A percentile compares a stretch with the other conserved stretches of the same genome.
phyloP scores from a whole-genome alignment of 257 asterid species.

The Solanum chmielewskii region DNA sequence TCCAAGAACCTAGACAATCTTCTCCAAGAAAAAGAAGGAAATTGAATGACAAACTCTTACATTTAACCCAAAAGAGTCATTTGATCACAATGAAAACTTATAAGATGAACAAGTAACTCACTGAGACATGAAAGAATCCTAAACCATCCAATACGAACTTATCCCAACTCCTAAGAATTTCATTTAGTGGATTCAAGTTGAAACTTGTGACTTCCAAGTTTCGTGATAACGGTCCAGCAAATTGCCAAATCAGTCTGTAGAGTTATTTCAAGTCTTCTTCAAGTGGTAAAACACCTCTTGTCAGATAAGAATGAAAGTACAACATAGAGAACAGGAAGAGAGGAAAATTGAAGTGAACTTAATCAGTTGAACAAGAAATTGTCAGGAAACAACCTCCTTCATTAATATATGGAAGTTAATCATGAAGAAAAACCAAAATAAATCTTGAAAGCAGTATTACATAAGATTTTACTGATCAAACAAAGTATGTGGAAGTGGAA shows the following conservation, averaged over 20 bases:
- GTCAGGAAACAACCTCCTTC: neutral
- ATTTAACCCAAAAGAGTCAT: neutral
- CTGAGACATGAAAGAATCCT: neutral
- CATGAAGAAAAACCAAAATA: neutral
- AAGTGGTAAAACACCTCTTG: neutral
- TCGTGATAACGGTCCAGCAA: neutral
- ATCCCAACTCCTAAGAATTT: neutral
- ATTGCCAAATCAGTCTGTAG: neutral
- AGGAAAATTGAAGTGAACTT: neutral
- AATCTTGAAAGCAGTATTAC: neutral
- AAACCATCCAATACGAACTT: neutral
- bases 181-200: neutral
- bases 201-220: neutral
- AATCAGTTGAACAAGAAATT: neutral
- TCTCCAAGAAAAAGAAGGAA: neutral
- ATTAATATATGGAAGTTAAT: neutral
- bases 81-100: neutral
- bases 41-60: neutral
- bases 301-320: neutral
- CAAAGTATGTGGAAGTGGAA: neutral
- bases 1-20: neutral
- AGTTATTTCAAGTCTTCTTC: neutral
- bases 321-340: neutral
- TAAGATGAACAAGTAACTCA: neutral
- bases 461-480: neutral